Base-by-base conservation (phyloP, 2,329 filamentous ascomycete genomes). In the Acrocalymma vagum region DNA sequence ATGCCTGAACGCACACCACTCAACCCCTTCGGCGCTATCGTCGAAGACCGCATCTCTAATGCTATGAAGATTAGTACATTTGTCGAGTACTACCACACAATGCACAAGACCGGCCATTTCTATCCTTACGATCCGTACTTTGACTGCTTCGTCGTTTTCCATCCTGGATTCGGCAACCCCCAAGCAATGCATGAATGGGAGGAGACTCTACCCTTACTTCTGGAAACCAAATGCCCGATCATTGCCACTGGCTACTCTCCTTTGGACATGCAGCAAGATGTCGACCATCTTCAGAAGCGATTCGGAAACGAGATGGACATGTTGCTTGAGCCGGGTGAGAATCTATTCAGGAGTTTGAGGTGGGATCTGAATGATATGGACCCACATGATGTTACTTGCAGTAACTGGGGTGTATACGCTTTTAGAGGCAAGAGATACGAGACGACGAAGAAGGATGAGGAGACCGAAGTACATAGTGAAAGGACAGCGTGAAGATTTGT, bases 331-430 rank as follows among this genome's bases (percentile, higher is more conserved):
- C 94, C 95, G 0, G 92, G 91, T 24, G 92, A 97, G 79, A 99
- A 99, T 64, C 80, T 79, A 11, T 99, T 99, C 77, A 82, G 93
- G 62, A 99, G 94, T 74, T 72, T 96, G 67, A 80, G 93, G 60
- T 99, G 95, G 95, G 95, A 99, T 72, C 71, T 99, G 62, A 96
- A 99, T 63, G 95, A 99, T 64, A 75, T 94, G 51, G 94, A 96
- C 67, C 92, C 93, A 6, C 89, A 95, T 65, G 94, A 97, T 70
- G 78, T 97, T 49, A 96, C 87, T 58, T 95, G 90, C 63, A 93
- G 94, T 39, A 99, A 99, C 71, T 99, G 91, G 90, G 94, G 94
- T 9, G 78, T 96, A 2, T 99, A 95, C 90, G 91, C 87, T 10
- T 99, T 99, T 77, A 84, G 94, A 73, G 94, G 94, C 58, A 99